phyloP scores from a whole-genome alignment of 805 yeast species.

The Yarrowia deformans region DNA sequence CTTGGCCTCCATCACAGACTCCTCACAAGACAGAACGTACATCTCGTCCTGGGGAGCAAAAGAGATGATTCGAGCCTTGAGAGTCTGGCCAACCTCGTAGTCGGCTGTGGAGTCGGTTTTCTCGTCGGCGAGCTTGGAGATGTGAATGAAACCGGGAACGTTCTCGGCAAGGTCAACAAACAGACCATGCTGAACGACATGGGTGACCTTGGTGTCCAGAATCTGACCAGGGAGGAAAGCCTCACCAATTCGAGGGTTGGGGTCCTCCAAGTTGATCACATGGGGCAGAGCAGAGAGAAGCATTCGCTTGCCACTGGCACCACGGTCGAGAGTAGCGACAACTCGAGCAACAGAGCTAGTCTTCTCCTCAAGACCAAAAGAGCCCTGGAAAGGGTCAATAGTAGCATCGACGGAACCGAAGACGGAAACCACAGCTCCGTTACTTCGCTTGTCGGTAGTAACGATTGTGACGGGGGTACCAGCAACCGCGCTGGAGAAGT shows the following conservation, averaged over 20 bases:
- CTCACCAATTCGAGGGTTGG: conserved; percentile 54
- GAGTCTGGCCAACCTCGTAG: conserved; percentile 69
- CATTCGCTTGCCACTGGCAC: conserved; percentile 61
- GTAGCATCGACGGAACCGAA: conserved; percentile 80
- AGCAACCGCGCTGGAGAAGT: conserved; percentile 81
- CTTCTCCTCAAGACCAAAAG: conserved; percentile 70
- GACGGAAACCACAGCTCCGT: conserved; percentile 75
- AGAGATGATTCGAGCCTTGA: conserved; percentile 79
- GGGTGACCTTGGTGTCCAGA: conserved; percentile 61
- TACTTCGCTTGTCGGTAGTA: conserved; percentile 61
- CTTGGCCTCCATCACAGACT: conserved; percentile 65
- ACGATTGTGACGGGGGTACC: conserved; percentile 82
- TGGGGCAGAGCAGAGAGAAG: conserved; percentile 70
- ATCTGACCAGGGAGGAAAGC: conserved; percentile 82
- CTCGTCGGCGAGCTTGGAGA: conserved; percentile 63
- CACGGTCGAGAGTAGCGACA: conserved; percentile 61
- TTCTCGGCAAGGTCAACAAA: conserved; percentile 58
- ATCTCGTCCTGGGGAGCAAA: conserved; percentile 70
- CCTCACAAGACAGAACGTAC: conserved; percentile 72
- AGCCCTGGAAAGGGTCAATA: conserved; percentile 70
- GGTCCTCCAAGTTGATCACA: conserved; percentile 53
- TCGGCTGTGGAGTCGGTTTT: conserved; percentile 48
- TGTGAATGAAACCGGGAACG: conserved; percentile 75
- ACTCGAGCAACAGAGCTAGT: conserved; percentile 73
- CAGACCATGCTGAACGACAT: conserved; percentile 55